Base-by-base conservation (phyloP, 768 basidiomycete genomes). In the Chalciporus chontae region DNA sequence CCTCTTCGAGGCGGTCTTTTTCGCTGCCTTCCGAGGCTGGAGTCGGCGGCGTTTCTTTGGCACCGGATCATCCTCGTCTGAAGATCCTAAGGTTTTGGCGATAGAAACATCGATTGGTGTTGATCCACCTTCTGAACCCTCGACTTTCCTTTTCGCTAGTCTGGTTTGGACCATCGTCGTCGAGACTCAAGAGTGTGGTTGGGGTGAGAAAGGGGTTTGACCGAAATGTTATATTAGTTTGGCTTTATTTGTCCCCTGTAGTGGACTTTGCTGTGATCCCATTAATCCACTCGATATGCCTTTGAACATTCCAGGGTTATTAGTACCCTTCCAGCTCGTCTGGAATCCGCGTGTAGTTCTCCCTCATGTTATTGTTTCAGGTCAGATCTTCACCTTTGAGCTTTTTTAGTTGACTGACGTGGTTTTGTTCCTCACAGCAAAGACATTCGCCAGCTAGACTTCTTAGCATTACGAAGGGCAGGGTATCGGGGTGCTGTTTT, bases 401-500 rank as follows among this genome's bases (percentile, higher is more conserved):
- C 48, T 49, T 40, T n/a, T 37, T 15, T 38, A 42, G 43, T 43
- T 29, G 32, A 46, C 55, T 18, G 34, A 61, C 51, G 38, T 49
- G 43, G 10, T 43, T 26, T n/a, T 41, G 47, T 52, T 61, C 19
- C 51, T 40, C 53, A 55, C 72, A 85, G 84, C 64, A 76, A 52
- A 89, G 90, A 90, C 64, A 90, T 94, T 59, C 87, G 90, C 75
- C 77, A 85, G 56, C 75, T 94, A 60, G 81, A 94, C 68, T 93
- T 91, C 74, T 57, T 58, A 8, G 82, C 82, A 32, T 73, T 98
- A 34, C 78, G 78, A 49, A 73, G 75, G 49, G 81, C 84, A 8
- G 93, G 94, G 5, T 94, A 91, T 64, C 80, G 83, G 40, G 93
- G 89, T n/a, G 90, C 87, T 3, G 83, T 99, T 1, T 87, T 98